Percentiles rank a stretch among this genome's conserved stretches.
Evolutionary conservation across 2,329 filamentous ascomycete species (phyloP).

Genomic region (Chaetomium sp.): DNA sequence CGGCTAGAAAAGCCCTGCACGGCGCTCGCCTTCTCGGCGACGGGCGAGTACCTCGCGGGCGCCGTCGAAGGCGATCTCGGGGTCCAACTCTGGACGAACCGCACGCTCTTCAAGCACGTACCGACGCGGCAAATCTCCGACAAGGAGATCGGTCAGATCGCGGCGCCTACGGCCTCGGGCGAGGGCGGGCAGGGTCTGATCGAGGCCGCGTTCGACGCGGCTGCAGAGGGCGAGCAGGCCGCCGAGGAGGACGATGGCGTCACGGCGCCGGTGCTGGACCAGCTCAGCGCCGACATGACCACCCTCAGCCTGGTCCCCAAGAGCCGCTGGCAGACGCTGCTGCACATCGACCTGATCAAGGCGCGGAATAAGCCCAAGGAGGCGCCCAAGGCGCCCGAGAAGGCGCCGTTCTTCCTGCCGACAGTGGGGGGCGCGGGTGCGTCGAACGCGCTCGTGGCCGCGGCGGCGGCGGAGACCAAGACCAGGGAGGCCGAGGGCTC

Average conservation of each 20-base stretch:
- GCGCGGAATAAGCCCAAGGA: conserved; percentile 93
- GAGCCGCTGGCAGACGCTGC: conserved; percentile 88
- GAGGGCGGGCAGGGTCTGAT: conserved; percentile 77
- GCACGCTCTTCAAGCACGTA: conserved; percentile 84
- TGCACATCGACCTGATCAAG: conserved; percentile 90
- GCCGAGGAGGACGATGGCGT: conserved; percentile 56
- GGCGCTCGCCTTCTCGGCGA: conserved; percentile 82
- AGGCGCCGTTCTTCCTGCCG: conserved; percentile 93
- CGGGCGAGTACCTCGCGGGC: conserved; percentile 92
- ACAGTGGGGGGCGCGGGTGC: conserved; percentile 60
- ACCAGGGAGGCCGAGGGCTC: conserved; percentile 47
- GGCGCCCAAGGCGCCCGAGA: conserved; percentile 86
- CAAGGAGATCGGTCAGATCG: conserved; percentile 66
- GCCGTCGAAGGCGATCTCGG: conserved; percentile 80
- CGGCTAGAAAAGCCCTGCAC: conserved; percentile 77
- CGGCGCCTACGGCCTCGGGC: conserved; percentile 75
- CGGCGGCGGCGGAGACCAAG: conserved; percentile 47
- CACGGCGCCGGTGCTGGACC: conserved; percentile 64
- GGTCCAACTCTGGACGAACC: conserved; percentile 96
- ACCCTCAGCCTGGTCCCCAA: conserved; percentile 89
- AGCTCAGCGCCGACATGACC: conserved; percentile 79
- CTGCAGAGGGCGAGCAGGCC: conserved; percentile 40
- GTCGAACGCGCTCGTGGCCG: conserved; percentile 19
- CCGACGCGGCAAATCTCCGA: conserved; percentile 84
- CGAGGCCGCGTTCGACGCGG: conserved; percentile 71